phyloP scores from a whole-genome alignment of 306 rosid genomes.

The Nissolia schottii region DNA sequence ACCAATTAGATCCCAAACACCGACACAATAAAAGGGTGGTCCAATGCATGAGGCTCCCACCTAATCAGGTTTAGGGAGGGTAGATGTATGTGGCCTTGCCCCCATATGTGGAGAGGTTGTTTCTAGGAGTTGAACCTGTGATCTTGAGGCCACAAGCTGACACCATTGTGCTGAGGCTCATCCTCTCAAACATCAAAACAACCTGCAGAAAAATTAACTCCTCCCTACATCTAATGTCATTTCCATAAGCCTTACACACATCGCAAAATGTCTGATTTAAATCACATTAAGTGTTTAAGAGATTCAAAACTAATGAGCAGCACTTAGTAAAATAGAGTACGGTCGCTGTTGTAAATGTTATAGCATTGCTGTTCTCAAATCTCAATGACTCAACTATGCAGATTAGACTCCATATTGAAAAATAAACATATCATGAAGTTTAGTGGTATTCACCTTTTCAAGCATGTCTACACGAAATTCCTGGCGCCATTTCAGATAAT shows the following conservation, averaged over 20 bases:
- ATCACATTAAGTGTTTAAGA: neutral
- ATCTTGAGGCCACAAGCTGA: too few relatives aligned
- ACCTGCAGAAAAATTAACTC: neutral
- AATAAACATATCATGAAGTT: neutral
- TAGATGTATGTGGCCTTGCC: too few relatives aligned
- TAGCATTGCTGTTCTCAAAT: neutral
- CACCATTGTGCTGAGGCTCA: too few relatives aligned
- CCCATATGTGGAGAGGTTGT: too few relatives aligned
- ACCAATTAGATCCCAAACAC: too few relatives aligned
- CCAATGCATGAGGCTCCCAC: too few relatives aligned
- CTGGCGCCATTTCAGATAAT: constrained; percentile 80
- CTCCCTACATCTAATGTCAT: neutral
- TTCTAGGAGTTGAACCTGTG: too few relatives aligned
- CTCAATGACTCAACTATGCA: neutral
- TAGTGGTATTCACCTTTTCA: constrained; percentile 45
- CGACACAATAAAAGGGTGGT: too few relatives aligned
- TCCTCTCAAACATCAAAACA: too few relatives aligned
- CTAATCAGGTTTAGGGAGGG: too few relatives aligned
- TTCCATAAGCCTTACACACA: neutral
- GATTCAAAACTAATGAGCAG: neutral
- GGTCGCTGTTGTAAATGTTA: neutral
- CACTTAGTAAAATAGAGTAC: neutral
- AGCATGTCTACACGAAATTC: constrained; percentile 59
- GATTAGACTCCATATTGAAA: neutral
- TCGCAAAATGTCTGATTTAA: neutral